Base-by-base conservation (phyloP, 2,329 filamentous ascomycete species). In the Ascocoryne sarcoides region DNA sequence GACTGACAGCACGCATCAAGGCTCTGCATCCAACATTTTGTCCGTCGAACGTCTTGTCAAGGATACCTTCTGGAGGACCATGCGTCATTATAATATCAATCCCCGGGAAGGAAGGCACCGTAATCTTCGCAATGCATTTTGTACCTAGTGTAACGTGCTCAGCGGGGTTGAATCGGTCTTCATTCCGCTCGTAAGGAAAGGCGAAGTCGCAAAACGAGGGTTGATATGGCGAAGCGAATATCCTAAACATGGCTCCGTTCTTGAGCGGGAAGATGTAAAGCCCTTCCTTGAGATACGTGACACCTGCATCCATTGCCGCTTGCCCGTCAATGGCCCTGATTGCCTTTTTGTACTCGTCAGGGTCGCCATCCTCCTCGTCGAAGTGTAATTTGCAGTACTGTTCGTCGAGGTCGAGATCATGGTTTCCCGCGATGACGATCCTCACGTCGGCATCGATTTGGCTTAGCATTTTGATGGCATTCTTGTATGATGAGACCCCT, bases 391-490 rank as follows among this genome's bases (percentile, higher is more conserved):
- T 12, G 10, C 48, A 52, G 15, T 40, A 44, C 3, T 46, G 23
- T 17, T 20, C n/a, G 46, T 81, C 75, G 1, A 80, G 63, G 3
- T 68, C 70, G 32, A 76, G 62, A 51, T 79, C 76, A 57, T 81
- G 76, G 51, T 80, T 80, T 0, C 76, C 76, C 0, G 76, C 69
- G 44, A 81, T 79, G 15, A 80, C 69, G 17, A 81, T 62, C 51
- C 79, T 81, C 4, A 80, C 56, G 7, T 69, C 65, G 2, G 74
- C 74, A 10, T 71, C 60, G 26, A 73, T 65, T 1, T 51, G 49
- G 10, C 43, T 36, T 2, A 56, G 44, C 36, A 53, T 47, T 14
- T 40, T 29, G 1, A 66, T 32, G 1, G 57, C 46, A 3, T 45
- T 42, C n/a, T 53, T 40, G 46, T 60, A 63, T n/a, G 57, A 47